Conservation (phyloP, 345 rosid species). For the Hypericum androsaemum region DNA sequence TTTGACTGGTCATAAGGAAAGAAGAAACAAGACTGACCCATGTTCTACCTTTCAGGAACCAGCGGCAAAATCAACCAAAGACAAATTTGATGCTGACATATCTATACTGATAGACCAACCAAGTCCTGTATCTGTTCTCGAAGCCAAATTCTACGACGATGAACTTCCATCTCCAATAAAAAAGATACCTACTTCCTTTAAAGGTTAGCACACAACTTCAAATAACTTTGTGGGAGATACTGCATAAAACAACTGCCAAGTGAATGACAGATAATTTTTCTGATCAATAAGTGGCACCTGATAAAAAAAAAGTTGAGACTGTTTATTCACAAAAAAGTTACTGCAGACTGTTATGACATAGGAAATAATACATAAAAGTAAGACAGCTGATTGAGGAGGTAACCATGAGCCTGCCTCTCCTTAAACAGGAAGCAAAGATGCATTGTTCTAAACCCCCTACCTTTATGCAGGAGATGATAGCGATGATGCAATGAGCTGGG, state of each 20-base stretch:
- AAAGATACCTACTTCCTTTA: slow-evolving; percentile 49
- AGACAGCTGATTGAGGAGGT: no score
- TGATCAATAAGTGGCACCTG: no score
- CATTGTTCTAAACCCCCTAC: slow-evolving; percentile 5
- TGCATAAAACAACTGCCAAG: no score
- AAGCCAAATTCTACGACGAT: slow-evolving; percentile 60
- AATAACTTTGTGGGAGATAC: slow-evolving; percentile 6
- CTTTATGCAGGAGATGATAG: slow-evolving; percentile 41
- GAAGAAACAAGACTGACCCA: slow-evolving; percentile 18
- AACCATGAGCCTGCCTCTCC: no score
- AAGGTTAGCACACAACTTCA: slow-evolving; percentile 53
- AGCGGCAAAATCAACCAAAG: slow-evolving; percentile 28
- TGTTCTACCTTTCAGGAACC: slow-evolving; percentile 41
- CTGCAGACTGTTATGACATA: no score
- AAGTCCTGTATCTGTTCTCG: slow-evolving; percentile 91
- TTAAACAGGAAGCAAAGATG: no score
- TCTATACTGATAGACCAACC: slow-evolving; percentile 60
- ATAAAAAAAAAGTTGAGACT: no score
- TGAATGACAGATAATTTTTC: no score
- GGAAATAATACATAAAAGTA: no score
- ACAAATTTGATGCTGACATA: slow-evolving; percentile 22
- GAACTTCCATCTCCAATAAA: slow-evolving; percentile 80
- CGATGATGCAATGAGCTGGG: slow-evolving; percentile 41
- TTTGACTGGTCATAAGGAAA: slow-evolving; percentile 3
- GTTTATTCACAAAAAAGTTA: no score